phyloP scores from a whole-genome alignment of 805 yeast genomes.

The Starmerella apis region DNA sequence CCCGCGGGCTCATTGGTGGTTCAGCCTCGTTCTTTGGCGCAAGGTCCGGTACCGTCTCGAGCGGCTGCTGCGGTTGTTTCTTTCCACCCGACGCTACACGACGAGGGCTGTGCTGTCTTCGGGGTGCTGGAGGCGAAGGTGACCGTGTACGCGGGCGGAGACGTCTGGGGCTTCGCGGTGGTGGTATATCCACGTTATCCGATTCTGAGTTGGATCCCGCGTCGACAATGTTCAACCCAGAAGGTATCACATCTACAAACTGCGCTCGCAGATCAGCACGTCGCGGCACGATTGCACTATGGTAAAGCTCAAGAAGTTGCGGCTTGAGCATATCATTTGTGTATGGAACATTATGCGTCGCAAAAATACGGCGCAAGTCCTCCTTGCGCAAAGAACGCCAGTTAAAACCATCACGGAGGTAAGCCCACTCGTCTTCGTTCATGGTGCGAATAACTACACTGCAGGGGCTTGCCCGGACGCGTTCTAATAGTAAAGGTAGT shows the following conservation, averaged over 20 bases:
- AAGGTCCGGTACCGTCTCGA: constrained; percentile 3
- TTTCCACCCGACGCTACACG: constrained; percentile 3
- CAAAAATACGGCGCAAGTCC: constrained; percentile 55
- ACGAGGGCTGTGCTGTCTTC: constrained; percentile 1
- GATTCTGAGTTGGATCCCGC: constrained; percentile 11
- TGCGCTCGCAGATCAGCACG: constrained; percentile 36
- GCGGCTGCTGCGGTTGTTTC: background rate
- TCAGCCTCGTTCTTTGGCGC: constrained; percentile 1
- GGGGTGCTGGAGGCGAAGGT: background rate
- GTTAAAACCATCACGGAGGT: constrained; percentile 45
- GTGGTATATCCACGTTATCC: background rate
- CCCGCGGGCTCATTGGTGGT: background rate
- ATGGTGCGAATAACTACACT: constrained; percentile 1
- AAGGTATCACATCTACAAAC: constrained; percentile 30
- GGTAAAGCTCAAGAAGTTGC: constrained; percentile 51
- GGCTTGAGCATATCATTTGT: constrained; percentile 59
- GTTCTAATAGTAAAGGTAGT: background rate
- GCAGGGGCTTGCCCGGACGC: background rate
- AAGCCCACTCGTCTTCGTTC: constrained; percentile 22
- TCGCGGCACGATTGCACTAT: constrained; percentile 42
- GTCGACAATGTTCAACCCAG: constrained; percentile 35
- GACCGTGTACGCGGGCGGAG: constrained; percentile 4
- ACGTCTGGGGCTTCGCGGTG: constrained; percentile 5
- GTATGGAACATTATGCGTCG: constrained; percentile 50
- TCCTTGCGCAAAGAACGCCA: constrained; percentile 56